Conservation (phyloP, 2,329 filamentous ascomycete species). For the Aspergillus pseudoviridinutans region DNA sequence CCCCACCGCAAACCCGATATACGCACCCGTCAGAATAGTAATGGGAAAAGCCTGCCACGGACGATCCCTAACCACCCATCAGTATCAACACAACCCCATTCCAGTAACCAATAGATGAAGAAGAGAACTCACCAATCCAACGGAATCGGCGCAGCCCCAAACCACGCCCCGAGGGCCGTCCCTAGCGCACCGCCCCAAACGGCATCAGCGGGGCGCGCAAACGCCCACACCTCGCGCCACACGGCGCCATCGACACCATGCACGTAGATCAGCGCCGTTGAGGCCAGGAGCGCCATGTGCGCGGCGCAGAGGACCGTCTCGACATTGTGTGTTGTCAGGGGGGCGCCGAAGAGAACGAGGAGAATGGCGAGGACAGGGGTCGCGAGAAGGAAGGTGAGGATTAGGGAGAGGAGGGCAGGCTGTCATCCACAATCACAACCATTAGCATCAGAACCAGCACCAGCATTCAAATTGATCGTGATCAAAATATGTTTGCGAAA, state of each 20-base stretch:
- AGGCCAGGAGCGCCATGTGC: conserved; percentile 74
- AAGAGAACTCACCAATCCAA: conserved; percentile 85
- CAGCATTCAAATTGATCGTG: too few species aligned
- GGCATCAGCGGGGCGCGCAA: conserved; percentile 73
- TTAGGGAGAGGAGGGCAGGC: conserved; percentile 67
- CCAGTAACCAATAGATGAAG: too few species aligned
- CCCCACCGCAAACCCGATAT: conserved; percentile 71
- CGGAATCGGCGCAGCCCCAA: conserved; percentile 91
- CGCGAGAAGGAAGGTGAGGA: conserved; percentile 48
- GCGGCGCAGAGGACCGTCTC: conserved; percentile 78
- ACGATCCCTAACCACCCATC: conserved; percentile 59
- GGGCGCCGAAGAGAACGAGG: conserved; percentile 86
- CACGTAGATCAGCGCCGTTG: conserved; percentile 78
- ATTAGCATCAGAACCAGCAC: neutral
- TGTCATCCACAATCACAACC: conserved; percentile 34
- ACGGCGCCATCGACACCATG: conserved; percentile 70
- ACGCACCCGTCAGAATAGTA: conserved; percentile 80
- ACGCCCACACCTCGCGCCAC: conserved; percentile 67
- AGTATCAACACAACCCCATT: neutral
- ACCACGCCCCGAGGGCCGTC: conserved; percentile 76
- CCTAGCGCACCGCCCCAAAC: conserved; percentile 80
- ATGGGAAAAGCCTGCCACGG: conserved; percentile 99
- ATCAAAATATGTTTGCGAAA: neutral
- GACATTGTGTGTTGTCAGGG: conserved; percentile 71
- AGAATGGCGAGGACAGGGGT: conserved; percentile 56